phyloP scores from a whole-genome alignment of 345 rosid species.

The Bretschneidera sinensis region DNA sequence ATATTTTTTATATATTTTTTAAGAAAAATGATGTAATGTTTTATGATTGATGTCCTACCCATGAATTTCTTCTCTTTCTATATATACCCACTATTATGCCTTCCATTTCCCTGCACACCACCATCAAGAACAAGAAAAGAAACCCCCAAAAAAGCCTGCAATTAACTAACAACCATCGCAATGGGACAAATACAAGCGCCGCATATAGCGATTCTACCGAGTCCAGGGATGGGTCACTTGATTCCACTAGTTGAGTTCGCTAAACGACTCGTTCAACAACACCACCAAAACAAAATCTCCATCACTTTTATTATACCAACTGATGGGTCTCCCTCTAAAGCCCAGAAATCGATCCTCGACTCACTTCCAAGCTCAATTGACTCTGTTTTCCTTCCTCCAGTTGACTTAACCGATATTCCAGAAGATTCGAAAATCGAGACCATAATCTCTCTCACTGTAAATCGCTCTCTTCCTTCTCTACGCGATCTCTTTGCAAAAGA shows the following conservation, averaged over 20 bases:
- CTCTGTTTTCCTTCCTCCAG: constrained; percentile 48
- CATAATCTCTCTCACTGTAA: constrained; percentile 40
- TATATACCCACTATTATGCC: background rate
- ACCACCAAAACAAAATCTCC: constrained; percentile 28
- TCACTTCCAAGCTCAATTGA: constrained; percentile 50
- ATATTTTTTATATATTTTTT: too few species aligned
- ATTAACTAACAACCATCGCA: background rate
- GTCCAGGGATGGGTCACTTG: constrained; percentile 87
- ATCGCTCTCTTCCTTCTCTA: constrained; percentile 46
- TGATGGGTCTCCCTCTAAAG: constrained; percentile 42
- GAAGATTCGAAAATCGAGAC: constrained; percentile 37
- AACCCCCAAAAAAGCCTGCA: background rate
- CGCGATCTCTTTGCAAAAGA: constrained; percentile 31
- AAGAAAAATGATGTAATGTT: too few species aligned
- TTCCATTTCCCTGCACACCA: background rate
- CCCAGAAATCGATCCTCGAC: constrained; percentile 39
- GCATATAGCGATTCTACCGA: constrained; percentile 47
- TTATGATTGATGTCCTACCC: too few species aligned
- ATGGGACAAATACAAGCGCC: constrained; percentile 15
- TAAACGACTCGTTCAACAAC: constrained; percentile 40
- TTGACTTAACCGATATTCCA: constrained; percentile 31
- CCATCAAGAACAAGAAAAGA: background rate
- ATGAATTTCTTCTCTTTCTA: too few species aligned
- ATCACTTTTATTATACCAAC: constrained; percentile 48
- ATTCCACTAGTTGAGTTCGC: constrained; percentile 68